A percentile compares a stretch with the other conserved stretches of the same genome.
Conservation (phyloP, 2,329 filamentous ascomycete genomes). For the Pyricularia grisea region DNA sequence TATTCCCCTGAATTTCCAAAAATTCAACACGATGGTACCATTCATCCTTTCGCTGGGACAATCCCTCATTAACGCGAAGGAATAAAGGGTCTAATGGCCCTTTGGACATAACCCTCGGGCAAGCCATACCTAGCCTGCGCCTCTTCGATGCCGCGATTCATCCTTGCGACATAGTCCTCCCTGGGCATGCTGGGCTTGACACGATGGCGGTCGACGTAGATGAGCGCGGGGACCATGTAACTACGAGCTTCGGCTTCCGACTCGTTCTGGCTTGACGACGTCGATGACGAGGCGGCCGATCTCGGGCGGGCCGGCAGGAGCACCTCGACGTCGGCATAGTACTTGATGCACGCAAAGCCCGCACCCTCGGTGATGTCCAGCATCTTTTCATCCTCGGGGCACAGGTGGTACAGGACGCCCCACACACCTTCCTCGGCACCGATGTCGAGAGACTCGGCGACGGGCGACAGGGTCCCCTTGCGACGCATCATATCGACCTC, state of each 20-base stretch:
- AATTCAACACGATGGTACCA: neutral
- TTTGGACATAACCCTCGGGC: neutral
- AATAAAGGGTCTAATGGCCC: neutral
- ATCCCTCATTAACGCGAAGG: neutral
- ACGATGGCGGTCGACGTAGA: neutral
- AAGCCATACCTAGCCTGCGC: neutral
- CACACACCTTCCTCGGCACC: constrained; percentile 30
- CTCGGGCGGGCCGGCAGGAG: neutral
- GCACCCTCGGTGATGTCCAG: constrained; percentile 54
- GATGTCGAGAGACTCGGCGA: neutral
- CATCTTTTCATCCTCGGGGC: constrained; percentile 33
- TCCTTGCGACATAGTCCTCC: neutral
- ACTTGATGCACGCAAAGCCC: constrained; percentile 49
- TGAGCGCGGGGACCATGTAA: neutral
- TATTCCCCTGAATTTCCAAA: neutral
- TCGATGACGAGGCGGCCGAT: neutral
- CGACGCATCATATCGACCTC: neutral
- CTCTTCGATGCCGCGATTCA: neutral
- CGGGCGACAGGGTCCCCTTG: neutral
- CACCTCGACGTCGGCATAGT: constrained; percentile 31
- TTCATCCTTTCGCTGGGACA: neutral
- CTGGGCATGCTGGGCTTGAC: neutral
- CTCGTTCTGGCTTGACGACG: neutral
- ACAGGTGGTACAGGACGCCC: constrained; percentile 45
- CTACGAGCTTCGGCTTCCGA: neutral